These are phyloP conservation scores for Lactifluus pinguis DNA, from an alignment of 768 basidiomycete species.

Conservation along the genomic window DNA sequence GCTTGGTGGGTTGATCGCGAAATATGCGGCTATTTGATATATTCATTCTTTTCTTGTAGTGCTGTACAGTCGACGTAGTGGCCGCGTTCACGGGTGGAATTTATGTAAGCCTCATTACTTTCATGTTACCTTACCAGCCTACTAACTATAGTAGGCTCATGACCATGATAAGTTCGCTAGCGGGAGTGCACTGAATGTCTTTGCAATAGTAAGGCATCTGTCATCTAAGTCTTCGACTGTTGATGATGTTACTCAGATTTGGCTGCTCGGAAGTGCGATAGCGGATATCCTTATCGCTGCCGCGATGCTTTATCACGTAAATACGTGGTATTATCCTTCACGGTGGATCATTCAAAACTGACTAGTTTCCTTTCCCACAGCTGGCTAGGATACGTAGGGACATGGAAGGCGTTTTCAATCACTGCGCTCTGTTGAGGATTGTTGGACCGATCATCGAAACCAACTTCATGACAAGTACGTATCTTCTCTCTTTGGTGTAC, in stretches of 20 bases:
- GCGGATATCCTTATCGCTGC: constrained; percentile 1
- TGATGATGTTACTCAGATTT: neutral
- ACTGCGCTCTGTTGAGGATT: constrained; percentile 12
- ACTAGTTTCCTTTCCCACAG: neutral
- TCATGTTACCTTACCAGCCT: neutral
- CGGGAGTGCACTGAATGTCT: neutral
- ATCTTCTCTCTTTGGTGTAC: neutral
- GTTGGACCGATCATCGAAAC: constrained; percentile 23
- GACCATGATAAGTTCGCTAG: neutral
- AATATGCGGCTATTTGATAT: too few species aligned
- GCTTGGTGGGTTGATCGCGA: neutral
- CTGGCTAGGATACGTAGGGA: neutral
- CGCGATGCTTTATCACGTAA: constrained; percentile 5
- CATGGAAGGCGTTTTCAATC: neutral
- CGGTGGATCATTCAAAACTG: neutral
- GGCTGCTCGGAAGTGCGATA: neutral
- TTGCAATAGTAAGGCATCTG: neutral
- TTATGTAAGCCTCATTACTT: neutral
- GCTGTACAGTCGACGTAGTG: neutral
- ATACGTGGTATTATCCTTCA: neutral
- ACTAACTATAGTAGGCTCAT: neutral
- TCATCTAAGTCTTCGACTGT: neutral
- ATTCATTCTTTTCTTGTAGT: neutral
- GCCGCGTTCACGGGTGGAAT: neutral
- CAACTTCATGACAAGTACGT: constrained; percentile 17